Conservation (phyloP, 495 filamentous ascomycete species). For the Tuber microsphaerosporum region DNA sequence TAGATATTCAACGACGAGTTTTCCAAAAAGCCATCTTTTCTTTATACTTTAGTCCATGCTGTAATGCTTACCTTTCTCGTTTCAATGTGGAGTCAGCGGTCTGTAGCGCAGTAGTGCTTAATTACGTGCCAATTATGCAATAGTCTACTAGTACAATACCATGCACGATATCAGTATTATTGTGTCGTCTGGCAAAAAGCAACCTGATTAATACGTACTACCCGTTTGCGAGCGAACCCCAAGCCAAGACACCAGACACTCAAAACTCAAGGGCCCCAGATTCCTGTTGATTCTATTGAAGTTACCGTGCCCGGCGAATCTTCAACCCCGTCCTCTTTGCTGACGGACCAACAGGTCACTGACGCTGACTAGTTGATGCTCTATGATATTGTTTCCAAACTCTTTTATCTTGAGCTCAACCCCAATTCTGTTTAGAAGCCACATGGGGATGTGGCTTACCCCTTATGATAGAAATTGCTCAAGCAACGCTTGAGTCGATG, state of each 20-base stretch:
- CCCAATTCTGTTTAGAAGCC: not conserved
- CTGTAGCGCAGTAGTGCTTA: not conserved
- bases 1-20: not conserved
- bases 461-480: not conserved
- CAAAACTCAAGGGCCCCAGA: not conserved
- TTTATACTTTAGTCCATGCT: not conserved
- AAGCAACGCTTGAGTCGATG: not conserved
- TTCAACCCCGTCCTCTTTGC: not conserved
- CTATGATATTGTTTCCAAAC: not conserved
- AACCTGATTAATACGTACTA: not conserved
- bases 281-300: not conserved
- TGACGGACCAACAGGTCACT: not conserved
- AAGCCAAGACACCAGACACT: not conserved
- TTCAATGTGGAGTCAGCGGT: not conserved
- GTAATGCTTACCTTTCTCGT: not conserved
- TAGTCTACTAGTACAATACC: not conserved
- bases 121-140: not conserved
- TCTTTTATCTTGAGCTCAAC: not conserved
- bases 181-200: not conserved
- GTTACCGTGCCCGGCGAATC: not conserved
- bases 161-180: not conserved
- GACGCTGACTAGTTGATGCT: not conserved
- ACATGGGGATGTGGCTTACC: not conserved
- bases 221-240: not conserved
- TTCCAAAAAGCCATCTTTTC: not conserved